Evolutionary conservation across 2,329 filamentous ascomycete species (phyloP).

Genomic region (Colletotrichum lupini): DNA sequence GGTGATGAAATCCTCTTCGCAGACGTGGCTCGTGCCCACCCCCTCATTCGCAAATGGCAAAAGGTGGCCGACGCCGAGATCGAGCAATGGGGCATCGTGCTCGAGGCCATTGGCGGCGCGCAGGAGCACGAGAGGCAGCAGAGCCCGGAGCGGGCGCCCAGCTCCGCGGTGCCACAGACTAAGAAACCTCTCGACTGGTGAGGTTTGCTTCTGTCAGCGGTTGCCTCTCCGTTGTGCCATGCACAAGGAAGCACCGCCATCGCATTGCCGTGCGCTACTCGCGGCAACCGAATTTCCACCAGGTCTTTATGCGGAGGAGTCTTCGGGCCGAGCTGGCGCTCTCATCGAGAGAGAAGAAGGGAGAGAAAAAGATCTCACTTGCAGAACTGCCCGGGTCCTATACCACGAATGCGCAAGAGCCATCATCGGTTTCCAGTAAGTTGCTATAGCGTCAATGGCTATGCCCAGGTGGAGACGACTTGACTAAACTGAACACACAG

Average conservation of each 20-base stretch:
- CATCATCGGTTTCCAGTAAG: conserved; percentile 22
- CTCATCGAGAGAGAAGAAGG: background rate
- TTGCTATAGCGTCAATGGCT: conserved; percentile 2
- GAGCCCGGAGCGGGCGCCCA: conserved; percentile 41
- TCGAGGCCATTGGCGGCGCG: conserved; percentile 42
- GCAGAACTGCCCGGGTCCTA: background rate
- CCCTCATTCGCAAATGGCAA: conserved; percentile 73
- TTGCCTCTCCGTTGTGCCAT: background rate
- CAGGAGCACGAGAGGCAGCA: conserved; percentile 45
- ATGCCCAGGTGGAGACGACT: background rate
- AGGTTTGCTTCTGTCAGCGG: conserved; percentile 7
- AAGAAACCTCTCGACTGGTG: conserved; percentile 53
- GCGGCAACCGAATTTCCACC: background rate
- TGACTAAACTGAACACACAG: conserved; percentile 22
- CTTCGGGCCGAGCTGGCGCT: conserved; percentile 3
- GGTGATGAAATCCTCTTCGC: conserved; percentile 62
- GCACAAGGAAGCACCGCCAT: background rate
- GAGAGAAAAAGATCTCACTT: background rate
- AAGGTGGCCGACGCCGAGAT: conserved; percentile 45
- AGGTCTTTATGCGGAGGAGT: background rate
- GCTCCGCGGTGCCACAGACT: conserved; percentile 39
- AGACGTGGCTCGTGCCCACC: conserved; percentile 75
- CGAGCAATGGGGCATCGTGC: conserved; percentile 47
- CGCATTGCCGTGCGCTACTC: conserved; percentile 4
- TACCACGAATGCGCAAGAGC: background rate